Percentiles rank a stretch among this genome's conserved stretches.
phyloP scores from a whole-genome alignment of 257 asterid genomes.

The Solanum medicagineum region DNA sequence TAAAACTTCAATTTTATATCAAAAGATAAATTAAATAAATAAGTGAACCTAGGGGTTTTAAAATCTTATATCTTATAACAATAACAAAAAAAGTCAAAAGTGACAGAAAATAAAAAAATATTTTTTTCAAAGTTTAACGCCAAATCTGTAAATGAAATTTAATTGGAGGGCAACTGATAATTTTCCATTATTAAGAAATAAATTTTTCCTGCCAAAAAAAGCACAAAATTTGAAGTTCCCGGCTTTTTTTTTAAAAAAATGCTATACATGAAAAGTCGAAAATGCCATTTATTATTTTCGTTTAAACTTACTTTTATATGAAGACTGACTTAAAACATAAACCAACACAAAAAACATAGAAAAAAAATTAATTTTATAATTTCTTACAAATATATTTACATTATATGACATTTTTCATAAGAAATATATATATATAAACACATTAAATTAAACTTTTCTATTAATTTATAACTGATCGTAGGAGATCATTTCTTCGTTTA shows the following conservation, averaged over 20 bases:
- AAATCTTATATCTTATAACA: not conserved
- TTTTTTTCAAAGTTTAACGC: not conserved
- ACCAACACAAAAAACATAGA: not conserved
- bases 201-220: not conserved
- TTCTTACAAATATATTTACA: not conserved
- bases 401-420: not conserved
- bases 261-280: not conserved
- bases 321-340: not conserved
- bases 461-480: not conserved
- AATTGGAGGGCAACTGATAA: not conserved
- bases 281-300: not conserved
- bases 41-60: not conserved
- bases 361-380: not conserved
- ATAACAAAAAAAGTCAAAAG: not conserved
- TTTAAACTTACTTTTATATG: no score
- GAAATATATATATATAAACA: not conserved
- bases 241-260: not conserved
- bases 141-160: not conserved
- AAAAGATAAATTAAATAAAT: not conserved
- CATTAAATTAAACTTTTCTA: not conserved
- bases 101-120: not conserved
- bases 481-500: not conserved
- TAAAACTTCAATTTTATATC: not conserved
- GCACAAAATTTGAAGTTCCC: not conserved
- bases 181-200: not conserved